These are phyloP conservation scores for Diplodia seriata DNA, from an alignment of 2,329 filamentous ascomycete species.

Conservation along the genomic window DNA sequence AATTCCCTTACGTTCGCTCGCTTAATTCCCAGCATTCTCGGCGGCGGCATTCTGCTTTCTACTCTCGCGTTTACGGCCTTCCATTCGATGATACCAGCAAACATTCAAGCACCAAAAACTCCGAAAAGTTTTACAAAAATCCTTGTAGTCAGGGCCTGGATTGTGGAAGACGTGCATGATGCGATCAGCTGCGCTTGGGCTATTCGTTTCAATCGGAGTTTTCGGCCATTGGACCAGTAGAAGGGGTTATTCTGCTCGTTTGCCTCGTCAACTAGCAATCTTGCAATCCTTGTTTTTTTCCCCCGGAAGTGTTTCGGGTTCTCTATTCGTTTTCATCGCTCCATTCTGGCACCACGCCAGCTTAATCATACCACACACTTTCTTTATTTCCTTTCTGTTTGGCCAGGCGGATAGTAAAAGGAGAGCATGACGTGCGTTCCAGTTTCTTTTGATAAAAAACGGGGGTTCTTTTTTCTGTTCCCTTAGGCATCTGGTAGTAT, in stretches of 20 bases:
- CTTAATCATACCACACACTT: neutral
- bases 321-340: neutral
- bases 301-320: neutral
- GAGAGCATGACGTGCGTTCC: conserved; percentile 1
- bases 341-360: neutral
- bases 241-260: neutral
- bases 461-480: conserved; percentile 1
- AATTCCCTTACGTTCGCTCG: neutral
- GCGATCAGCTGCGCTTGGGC: neutral
- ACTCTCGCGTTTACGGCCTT: neutral
- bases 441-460: neutral
- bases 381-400: neutral
- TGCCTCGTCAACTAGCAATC: neutral
- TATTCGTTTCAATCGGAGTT: neutral
- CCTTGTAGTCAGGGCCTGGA: neutral
- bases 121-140: neutral
- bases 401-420: neutral
- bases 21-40: conserved; percentile 9
- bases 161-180: neutral
- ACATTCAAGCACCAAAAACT: neutral
- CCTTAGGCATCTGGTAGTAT: conserved; percentile 17
- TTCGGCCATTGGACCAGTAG: neutral
- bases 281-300: neutral
- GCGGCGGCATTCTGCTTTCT: conserved; percentile 12
- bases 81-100: neutral